Percentiles rank a stretch among this genome's conserved stretches.
phyloP scores from a whole-genome alignment of 441 rosid genomes.

The Manihot esculenta region DNA sequence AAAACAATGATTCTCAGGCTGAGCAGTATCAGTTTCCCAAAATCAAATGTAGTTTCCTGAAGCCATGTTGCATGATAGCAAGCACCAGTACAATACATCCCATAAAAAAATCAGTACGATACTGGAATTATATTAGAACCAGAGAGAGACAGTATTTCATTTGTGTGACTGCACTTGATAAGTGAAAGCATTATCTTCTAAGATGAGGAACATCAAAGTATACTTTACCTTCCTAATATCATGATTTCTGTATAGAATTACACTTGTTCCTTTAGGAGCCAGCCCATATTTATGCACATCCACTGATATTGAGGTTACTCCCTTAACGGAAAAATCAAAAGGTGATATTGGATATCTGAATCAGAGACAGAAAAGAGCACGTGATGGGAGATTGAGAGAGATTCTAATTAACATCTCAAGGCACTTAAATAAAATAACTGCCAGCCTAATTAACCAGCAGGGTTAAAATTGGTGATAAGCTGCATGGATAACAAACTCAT shows the following conservation, averaged over 20 bases:
- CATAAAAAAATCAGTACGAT: neutral
- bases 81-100: neutral
- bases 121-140: slow-evolving; percentile 6
- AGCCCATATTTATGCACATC: slow-evolving; percentile 97
- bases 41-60: slow-evolving; percentile 2
- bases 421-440: neutral
- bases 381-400: neutral
- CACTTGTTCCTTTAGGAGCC: slow-evolving; percentile 96
- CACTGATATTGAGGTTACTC: slow-evolving; percentile 88
- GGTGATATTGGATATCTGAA: slow-evolving; percentile 80
- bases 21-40: neutral
- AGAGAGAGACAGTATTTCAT: neutral
- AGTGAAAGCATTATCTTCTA: slow-evolving; percentile 16
- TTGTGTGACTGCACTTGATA: neutral
- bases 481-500: neutral
- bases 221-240: slow-evolving; percentile 83
- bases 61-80: neutral
- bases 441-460: neutral
- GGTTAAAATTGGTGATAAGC: neutral
- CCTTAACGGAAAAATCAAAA: slow-evolving; percentile 84
- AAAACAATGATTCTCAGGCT: neutral
- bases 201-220: slow-evolving; percentile 1
- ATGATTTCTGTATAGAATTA: slow-evolving; percentile 90
- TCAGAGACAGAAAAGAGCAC: neutral
- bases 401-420: neutral